phyloP scores from a whole-genome alignment of 306 rosid species.

The Glycyrrhiza uralensis region DNA sequence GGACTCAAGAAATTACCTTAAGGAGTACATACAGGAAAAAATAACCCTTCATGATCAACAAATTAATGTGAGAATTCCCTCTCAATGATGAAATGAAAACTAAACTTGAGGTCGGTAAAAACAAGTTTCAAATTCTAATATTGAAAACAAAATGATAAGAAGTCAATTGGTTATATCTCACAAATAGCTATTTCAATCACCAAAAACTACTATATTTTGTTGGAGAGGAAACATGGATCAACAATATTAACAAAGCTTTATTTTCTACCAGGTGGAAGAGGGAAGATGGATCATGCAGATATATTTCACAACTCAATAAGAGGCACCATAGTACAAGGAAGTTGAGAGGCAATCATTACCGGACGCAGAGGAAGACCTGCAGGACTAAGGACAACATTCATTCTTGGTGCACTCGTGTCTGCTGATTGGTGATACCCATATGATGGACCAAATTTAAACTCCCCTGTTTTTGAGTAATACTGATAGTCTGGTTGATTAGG shows the following conservation, averaged over 20 bases:
- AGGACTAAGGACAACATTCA: slow-evolving; percentile 55
- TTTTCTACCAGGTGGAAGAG: neutral
- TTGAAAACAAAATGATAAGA: slow-evolving; percentile 3
- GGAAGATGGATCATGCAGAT: neutral
- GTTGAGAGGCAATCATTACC: slow-evolving; percentile 57
- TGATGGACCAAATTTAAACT: slow-evolving; percentile 73
- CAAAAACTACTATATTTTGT: neutral
- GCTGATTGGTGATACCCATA: slow-evolving; percentile 87
- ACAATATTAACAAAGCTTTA: neutral
- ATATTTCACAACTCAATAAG: slow-evolving; percentile 24
- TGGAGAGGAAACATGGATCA: neutral
- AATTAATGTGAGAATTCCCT: slow-evolving; percentile 5
- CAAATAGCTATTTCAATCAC: neutral
- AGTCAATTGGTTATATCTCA: neutral
- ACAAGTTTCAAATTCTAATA: slow-evolving; percentile 21
- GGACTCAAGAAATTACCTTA: slow-evolving; percentile 5
- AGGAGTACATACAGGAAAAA: neutral
- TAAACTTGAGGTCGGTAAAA: neutral
- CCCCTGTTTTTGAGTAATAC: slow-evolving; percentile 79
- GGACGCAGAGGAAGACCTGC: slow-evolving; percentile 89
- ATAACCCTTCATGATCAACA: slow-evolving; percentile 8
- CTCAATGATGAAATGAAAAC: neutral
- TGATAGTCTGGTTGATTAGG: slow-evolving; percentile 88
- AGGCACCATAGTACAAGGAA: slow-evolving; percentile 6
- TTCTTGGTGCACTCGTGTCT: slow-evolving; percentile 52